Evolutionary conservation across 495 filamentous ascomycete genomes (phyloP).

Genomic region (Podospora pseudopauciseta): DNA sequence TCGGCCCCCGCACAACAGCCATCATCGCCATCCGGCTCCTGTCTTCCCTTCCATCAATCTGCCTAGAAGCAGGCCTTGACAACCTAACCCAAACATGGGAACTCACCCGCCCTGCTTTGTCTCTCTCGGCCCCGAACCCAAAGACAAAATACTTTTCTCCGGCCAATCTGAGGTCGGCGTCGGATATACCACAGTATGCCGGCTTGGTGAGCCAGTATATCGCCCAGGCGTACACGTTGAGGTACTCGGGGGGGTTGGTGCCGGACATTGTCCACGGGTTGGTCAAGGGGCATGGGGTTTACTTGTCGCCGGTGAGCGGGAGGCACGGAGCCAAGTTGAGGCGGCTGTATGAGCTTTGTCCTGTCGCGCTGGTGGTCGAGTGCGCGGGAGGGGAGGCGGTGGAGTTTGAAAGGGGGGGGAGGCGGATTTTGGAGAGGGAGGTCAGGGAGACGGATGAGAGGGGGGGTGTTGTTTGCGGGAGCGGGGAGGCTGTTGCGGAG

Average conservation of each 20-base stretch:
- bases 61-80: slow-evolving; percentile 44
- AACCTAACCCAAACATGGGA: slow-evolving; percentile 25
- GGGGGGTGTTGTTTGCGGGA: slow-evolving; percentile 49
- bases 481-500: slow-evolving; percentile 41
- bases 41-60: slow-evolving; percentile 30
- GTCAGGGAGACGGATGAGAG: slow-evolving; percentile 43
- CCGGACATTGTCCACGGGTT: slow-evolving; percentile 52
- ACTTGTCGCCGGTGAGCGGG: slow-evolving; percentile 46
- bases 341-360: slow-evolving; percentile 48
- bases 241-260: slow-evolving; percentile 52
- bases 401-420: slow-evolving; percentile 31
- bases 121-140: slow-evolving; percentile 21
- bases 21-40: slow-evolving; percentile 43
- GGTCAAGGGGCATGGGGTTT: slow-evolving; percentile 51
- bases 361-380: slow-evolving; percentile 50
- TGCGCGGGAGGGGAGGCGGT: slow-evolving; percentile 49
- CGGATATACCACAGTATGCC: slow-evolving; percentile 42
- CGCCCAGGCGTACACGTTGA: slow-evolving; percentile 43
- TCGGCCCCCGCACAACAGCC: slow-evolving; percentile 50
- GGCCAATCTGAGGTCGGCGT: slow-evolving; percentile 50
- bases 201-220: slow-evolving; percentile 41
- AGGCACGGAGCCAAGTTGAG: slow-evolving; percentile 48
- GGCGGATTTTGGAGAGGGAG: slow-evolving; percentile 34
- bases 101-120: slow-evolving; percentile 35
- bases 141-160: slow-evolving; percentile 50